Base-by-base conservation (phyloP, 441 rosid genomes). In the Croton setiger region DNA sequence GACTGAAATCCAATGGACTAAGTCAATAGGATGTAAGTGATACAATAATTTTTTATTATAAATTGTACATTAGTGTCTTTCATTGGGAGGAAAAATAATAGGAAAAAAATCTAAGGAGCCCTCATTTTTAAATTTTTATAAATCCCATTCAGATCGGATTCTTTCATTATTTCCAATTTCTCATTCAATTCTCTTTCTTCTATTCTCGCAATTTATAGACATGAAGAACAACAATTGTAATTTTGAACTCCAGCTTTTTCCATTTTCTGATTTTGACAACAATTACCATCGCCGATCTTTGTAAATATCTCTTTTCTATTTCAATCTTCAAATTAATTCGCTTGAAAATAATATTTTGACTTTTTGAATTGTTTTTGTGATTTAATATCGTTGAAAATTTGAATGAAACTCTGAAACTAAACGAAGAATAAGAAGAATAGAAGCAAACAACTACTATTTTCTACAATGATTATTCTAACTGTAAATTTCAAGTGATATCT, bases 231-330 rank as follows among this genome's bases (percentile, higher is more conserved):
- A 58, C 15, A 53, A 52, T 69, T 70, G 78, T 64, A 74, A 67
- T 58, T 63, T 71, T 23, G 78, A 78, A 21, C 81, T 74, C 72
- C 60, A 72, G 18, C 78, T 74, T 37, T 60, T 52, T 9, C 59
- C 78, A n/a, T 4, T 39, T 33, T 17, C 71, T 2, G 66, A 65
- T 63, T 20, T 66, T 35, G 64, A 65, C 52, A 59, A 51, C 21
- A 44, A 21, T n/a, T n/a, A n/a, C 33, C 59, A 1, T 54, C 48
- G 33, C n/a, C 61, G 31, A 5, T 23, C 49, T 43, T 12, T 35
- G 67, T 62, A 60, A 20, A 67, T n/a, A n/a, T n/a, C n/a, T n/a
- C n/a, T 60, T 21, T 4, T 49, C 56, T 33, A 35, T 6, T 7
- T 20, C 4, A 37, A 37, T 37, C 10, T n/a, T n/a, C n/a, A n/a